Conservation (phyloP, 225 moss, liverwort and hornwort genomes). For the Neckera pumila region DNA sequence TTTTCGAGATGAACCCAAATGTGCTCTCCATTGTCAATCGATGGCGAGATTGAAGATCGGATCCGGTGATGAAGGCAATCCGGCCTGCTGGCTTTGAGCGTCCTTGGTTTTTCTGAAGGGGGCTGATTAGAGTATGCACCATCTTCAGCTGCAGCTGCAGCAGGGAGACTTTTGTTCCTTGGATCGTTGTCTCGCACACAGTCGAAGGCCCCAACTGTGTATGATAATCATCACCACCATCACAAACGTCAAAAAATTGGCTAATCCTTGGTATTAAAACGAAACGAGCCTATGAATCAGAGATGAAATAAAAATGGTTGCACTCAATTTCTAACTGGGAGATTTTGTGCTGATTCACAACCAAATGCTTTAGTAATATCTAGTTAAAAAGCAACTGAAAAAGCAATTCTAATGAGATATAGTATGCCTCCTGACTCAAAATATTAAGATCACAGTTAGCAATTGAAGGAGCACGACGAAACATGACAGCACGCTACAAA, state of each 20-base stretch:
- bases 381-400: background rate
- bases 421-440: background rate
- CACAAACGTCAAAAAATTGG: background rate
- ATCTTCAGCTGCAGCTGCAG: conserved; percentile 36
- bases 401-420: background rate
- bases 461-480: background rate
- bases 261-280: background rate
- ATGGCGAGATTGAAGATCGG: conserved; percentile 44
- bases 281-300: background rate
- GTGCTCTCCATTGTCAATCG: conserved; percentile 46
- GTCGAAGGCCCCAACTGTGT: conserved; percentile 37
- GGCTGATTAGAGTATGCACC: conserved; percentile 13
- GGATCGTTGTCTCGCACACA: conserved; percentile 31
- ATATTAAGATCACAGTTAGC: background rate
- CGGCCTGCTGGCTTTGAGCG: conserved; percentile 20
- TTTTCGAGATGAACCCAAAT: conserved; percentile 15
- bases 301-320: background rate
- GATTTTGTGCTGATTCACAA: background rate
- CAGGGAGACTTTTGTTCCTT: conserved; percentile 43
- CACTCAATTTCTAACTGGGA: background rate
- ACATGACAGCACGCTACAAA: background rate
- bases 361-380: background rate
- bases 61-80: conserved; percentile 27
- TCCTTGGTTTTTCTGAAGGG: conserved; percentile 2
- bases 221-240: background rate